A percentile compares a stretch with the other conserved stretches of the same genome.
phyloP scores from a whole-genome alignment of 495 filamentous ascomycete genomes.

The Hamigera avellanea region DNA sequence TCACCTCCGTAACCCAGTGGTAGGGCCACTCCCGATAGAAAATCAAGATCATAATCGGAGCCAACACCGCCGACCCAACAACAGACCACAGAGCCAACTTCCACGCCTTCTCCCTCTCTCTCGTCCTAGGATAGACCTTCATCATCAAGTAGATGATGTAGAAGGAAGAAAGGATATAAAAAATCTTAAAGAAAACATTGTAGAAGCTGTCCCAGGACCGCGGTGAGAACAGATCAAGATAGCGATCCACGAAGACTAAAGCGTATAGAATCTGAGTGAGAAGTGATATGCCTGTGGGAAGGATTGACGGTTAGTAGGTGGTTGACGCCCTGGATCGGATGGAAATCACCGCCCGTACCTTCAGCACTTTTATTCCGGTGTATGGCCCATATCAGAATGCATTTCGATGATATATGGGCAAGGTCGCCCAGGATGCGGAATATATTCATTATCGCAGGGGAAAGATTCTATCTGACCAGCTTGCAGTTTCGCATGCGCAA shows the following conservation, averaged over 20 bases:
- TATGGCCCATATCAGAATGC: conserved; percentile 84
- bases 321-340: too few species aligned
- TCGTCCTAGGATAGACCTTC: conserved; percentile 71
- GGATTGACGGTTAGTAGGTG: too few species aligned
- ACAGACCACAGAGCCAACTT: conserved; percentile 60
- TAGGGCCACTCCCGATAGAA: conserved; percentile 30
- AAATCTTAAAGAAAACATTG: conserved; percentile 67
- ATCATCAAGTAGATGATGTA: conserved; percentile 86
- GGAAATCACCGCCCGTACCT: conserved; percentile 36
- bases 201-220: conserved; percentile 14
- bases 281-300: conserved; percentile 65
- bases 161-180: conserved; percentile 74
- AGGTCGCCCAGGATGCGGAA: conserved; percentile 77
- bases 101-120: conserved; percentile 88
- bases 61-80: conserved; percentile 43
- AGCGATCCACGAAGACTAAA: conserved; percentile 74
- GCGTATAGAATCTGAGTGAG: conserved; percentile 87
- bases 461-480: too few species aligned
- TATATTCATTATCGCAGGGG: conserved; percentile 35
- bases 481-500: too few species aligned
- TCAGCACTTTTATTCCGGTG: conserved; percentile 81
- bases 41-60: conserved; percentile 56
- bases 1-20: conserved; percentile 45
- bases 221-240: conserved; percentile 64
- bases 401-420: conserved; percentile 74